Evolutionary conservation across 2,329 filamentous ascomycete species (phyloP).

Genomic region (Sporothrix globosa): DNA sequence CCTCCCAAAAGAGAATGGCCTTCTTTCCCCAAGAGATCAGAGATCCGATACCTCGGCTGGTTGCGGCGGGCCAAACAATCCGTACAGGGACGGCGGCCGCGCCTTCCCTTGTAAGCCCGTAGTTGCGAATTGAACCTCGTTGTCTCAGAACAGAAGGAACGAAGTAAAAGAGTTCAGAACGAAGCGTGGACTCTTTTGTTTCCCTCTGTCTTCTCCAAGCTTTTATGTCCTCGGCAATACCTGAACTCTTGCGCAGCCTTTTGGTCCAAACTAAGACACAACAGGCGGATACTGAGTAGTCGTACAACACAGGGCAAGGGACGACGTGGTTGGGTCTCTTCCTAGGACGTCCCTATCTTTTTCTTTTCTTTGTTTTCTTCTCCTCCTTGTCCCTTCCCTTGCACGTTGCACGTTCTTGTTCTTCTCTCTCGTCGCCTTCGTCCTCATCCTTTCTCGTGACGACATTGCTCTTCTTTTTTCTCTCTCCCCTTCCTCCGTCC

Average conservation of each 20-base stretch:
- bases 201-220: background rate
- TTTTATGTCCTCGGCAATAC: slow-evolving; percentile 27
- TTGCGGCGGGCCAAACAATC: slow-evolving; percentile 19
- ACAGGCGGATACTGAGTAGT: background rate
- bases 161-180: background rate
- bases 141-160: slow-evolving; percentile 3
- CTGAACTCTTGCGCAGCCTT: background rate
- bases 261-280: slow-evolving; percentile 6
- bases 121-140: background rate
- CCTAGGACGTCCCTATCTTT: background rate
- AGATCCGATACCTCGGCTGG: slow-evolving; percentile 26
- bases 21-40: background rate
- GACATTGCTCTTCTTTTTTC: background rate
- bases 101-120: background rate
- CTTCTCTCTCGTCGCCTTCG: background rate
- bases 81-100: background rate
- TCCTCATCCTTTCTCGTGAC: background rate
- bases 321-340: background rate
- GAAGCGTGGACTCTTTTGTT: background rate
- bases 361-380: background rate
- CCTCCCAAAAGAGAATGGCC: background rate
- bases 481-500: background rate
- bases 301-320: background rate
- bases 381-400: background rate
- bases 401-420: background rate